Conservation (phyloP, 352 stramenopile genomes). For the Phytopythium delawarense region DNA sequence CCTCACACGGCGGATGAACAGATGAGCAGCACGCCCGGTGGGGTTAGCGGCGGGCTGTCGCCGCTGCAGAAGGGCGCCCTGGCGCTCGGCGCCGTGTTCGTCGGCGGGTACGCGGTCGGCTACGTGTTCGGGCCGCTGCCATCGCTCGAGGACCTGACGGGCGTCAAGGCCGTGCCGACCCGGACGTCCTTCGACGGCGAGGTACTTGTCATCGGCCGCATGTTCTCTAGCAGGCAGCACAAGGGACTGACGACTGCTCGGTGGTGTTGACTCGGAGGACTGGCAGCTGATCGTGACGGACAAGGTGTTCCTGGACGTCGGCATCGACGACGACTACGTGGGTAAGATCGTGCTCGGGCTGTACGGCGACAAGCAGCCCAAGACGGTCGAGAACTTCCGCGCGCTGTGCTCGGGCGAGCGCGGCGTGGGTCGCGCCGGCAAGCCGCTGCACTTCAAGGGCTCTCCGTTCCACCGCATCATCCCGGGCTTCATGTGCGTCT, state of each 20-base stretch:
- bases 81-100: conserved; percentile 44
- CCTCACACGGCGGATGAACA: neutral
- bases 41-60: conserved; percentile 20
- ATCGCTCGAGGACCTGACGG: conserved; percentile 53
- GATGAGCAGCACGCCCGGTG: conserved; percentile 12
- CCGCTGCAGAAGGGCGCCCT: conserved; percentile 42
- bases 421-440: conserved; percentile 78
- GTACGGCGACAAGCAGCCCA: conserved; percentile 75
- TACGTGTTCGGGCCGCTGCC: conserved; percentile 69
- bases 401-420: conserved; percentile 78
- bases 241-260: neutral
- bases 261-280: neutral
- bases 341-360: conserved; percentile 81
- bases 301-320: conserved; percentile 96
- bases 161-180: conserved; percentile 26
- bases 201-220: conserved; percentile 12
- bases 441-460: conserved; percentile 95
- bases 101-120: conserved; percentile 59
- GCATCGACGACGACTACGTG: conserved; percentile 91
- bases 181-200: conserved; percentile 40
- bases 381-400: conserved; percentile 78
- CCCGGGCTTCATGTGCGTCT: conserved; percentile 87
- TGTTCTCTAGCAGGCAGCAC: neutral
- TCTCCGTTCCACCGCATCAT: conserved; percentile 96
- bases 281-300: conserved; percentile 56